A percentile compares a stretch with the other conserved stretches of the same genome.
Evolutionary conservation across 2,329 filamentous ascomycete species (phyloP).

Genomic region (Ilyonectria destructans): DNA sequence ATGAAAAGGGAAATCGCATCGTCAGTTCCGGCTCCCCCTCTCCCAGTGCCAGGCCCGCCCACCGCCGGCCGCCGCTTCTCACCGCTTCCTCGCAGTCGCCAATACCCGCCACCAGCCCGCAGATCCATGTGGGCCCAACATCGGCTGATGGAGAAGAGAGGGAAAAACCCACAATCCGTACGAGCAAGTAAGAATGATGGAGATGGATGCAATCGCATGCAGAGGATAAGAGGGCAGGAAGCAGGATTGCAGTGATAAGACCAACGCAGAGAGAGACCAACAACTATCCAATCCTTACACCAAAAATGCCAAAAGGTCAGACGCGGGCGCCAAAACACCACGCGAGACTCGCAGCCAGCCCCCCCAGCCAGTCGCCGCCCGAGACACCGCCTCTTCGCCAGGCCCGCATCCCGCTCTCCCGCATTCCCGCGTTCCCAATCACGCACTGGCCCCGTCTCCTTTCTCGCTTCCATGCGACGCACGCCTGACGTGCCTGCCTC

Average conservation of each 20-base stretch:
- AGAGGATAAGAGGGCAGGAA: not conserved
- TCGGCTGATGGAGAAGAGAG: conserved; percentile 18
- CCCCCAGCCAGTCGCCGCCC: conserved; percentile 1
- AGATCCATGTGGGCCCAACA: conserved; percentile 18
- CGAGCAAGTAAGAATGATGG: not conserved
- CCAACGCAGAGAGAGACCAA: not conserved
- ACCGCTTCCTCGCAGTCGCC: conserved; percentile 27
- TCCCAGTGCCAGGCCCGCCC: conserved; percentile 18
- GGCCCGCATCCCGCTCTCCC: conserved; percentile 7
- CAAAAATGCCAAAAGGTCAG: not conserved
- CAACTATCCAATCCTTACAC: not conserved
- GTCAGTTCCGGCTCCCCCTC: not conserved
- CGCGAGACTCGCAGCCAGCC: conserved; percentile 7
- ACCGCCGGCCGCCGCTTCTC: conserved; percentile 11
- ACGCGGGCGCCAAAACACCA: conserved; percentile 17
- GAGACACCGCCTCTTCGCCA: conserved; percentile 28
- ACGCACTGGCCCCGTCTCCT: conserved; percentile 1
- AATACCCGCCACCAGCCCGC: conserved; percentile 13
- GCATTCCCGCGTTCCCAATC: conserved; percentile 13
- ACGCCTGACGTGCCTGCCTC: conserved; percentile 30
- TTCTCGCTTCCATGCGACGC: conserved; percentile 35
- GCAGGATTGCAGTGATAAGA: not conserved
- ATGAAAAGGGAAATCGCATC: conserved; percentile 45
- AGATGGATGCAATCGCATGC: not conserved
- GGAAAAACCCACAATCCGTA: not conserved